Conservation (phyloP, 352 stramenopile species). For the Pythium brachiatum region DNA sequence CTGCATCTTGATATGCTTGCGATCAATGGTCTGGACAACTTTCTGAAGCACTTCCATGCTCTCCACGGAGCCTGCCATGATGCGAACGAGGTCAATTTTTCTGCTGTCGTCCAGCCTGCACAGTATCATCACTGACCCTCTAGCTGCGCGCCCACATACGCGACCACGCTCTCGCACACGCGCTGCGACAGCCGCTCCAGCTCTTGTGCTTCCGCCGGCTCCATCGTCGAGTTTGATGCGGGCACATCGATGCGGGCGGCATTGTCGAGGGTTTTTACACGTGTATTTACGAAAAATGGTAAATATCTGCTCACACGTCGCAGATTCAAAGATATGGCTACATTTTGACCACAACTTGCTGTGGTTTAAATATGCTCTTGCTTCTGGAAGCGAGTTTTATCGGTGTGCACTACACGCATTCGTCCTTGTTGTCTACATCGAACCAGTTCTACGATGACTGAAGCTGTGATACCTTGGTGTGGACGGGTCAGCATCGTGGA, state of each 20-base stretch:
- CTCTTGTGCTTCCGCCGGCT: slow-evolving; percentile 52
- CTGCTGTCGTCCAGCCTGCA: not conserved
- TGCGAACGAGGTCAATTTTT: slow-evolving; percentile 2
- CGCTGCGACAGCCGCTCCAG: slow-evolving; percentile 57
- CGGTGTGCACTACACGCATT: too few relatives aligned
- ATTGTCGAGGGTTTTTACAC: slow-evolving; percentile 11
- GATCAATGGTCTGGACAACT: slow-evolving; percentile 54
- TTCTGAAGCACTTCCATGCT: slow-evolving; percentile 69
- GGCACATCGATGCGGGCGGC: slow-evolving; percentile 7
- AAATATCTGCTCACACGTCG: slow-evolving; percentile 11
- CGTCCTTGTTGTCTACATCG: slow-evolving; percentile 41
- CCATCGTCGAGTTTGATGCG: slow-evolving; percentile 35
- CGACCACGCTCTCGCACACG: slow-evolving; percentile 66
- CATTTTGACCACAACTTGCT: not conserved
- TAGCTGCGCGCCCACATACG: slow-evolving; percentile 66
- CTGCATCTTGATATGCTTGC: slow-evolving; percentile 66
- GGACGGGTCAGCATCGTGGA: slow-evolving; percentile 5
- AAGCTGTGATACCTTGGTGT: slow-evolving; percentile 34
- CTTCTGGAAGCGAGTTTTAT: too few relatives aligned
- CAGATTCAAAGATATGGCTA: slow-evolving; percentile 18
- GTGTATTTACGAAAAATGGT: slow-evolving; percentile 13
- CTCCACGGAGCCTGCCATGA: slow-evolving; percentile 60
- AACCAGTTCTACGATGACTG: slow-evolving; percentile 42
- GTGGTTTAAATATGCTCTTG: too few relatives aligned
- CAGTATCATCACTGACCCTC: slow-evolving; percentile 31